A percentile compares a stretch with the other conserved stretches of the same genome.
Conservation (phyloP, 1,284 basidiomycete species). For the Ceratobasidium papillatum region DNA sequence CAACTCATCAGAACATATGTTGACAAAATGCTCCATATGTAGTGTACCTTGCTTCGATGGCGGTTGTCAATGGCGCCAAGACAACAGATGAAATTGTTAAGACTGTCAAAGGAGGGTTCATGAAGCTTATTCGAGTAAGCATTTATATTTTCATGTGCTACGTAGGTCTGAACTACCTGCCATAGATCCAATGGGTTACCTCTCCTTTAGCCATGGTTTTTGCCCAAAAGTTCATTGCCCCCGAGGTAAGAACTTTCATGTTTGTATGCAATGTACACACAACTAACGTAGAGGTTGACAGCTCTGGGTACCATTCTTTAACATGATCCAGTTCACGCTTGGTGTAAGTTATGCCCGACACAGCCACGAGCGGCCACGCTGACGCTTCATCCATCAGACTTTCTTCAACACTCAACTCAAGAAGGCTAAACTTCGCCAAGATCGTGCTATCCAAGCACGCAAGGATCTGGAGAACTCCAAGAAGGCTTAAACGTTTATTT, state of each 20-base stretch:
- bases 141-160: constrained; percentile 42
- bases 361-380: background rate
- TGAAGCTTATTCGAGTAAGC: constrained; percentile 74
- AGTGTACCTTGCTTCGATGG: constrained; percentile 79
- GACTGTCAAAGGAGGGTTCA: constrained; percentile 79
- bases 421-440: constrained; percentile 57
- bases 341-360: constrained; percentile 59
- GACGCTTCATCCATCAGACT: constrained; percentile 57
- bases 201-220: constrained; percentile 74
- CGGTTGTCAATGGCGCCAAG: constrained; percentile 83
- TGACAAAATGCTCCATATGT: constrained; percentile 4
- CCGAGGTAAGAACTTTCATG: constrained; percentile 59
- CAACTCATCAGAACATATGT: background rate
- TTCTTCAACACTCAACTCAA: constrained; percentile 77
- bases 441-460: constrained; percentile 26
- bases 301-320: constrained; percentile 83
- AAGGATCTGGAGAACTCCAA: constrained; percentile 37
- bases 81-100: constrained; percentile 70
- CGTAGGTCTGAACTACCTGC: constrained; percentile 25
- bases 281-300: constrained; percentile 47
- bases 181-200: constrained; percentile 73
- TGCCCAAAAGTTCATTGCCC: constrained; percentile 78
- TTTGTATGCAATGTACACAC: background rate
- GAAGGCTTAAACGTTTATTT: constrained; percentile 3
- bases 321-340: constrained; percentile 68